Percentiles rank a stretch among this genome's conserved stretches.
Conservation (phyloP, 108 stramenopile species). For the Chaetoceros muelleri region DNA sequence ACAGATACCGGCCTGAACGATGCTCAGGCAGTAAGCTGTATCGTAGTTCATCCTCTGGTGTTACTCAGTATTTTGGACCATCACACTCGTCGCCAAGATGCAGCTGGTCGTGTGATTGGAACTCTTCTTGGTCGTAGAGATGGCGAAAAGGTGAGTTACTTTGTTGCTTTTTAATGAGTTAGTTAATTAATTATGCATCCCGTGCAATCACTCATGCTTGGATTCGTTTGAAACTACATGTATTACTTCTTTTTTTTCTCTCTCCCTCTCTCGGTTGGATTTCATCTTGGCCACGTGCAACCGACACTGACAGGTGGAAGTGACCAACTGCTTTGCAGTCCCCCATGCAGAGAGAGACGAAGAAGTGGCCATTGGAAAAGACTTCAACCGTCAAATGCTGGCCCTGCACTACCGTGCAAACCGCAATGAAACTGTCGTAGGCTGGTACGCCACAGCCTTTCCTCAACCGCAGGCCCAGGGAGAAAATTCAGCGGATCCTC, state of each 20-base stretch:
- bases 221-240: too few relatives aligned
- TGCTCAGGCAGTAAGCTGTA: conserved; percentile 30
- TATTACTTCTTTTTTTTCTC: background rate
- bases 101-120: conserved; percentile 70
- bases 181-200: too few relatives aligned
- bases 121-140: conserved; percentile 63
- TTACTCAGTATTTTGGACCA: conserved; percentile 78
- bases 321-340: conserved; percentile 93
- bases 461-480: conserved; percentile 17
- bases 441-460: conserved; percentile 91
- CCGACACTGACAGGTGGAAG: too few relatives aligned
- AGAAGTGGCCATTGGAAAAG: conserved; percentile 94
- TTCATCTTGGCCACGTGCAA: too few relatives aligned
- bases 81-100: conserved; percentile 70
- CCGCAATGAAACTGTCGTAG: conserved; percentile 85
- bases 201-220: too few relatives aligned
- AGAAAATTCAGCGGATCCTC: conserved; percentile 12
- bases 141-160: conserved; percentile 36
- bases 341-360: conserved; percentile 87
- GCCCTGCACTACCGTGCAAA: conserved; percentile 68
- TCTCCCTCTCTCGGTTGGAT: too few relatives aligned
- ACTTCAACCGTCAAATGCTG: conserved; percentile 87
- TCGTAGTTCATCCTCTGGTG: conserved; percentile 74
- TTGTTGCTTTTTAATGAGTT: too few relatives aligned
- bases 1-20: background rate